Conservation (phyloP, 2,329 filamentous ascomycete species). For the Fusarium odoratissimum region DNA sequence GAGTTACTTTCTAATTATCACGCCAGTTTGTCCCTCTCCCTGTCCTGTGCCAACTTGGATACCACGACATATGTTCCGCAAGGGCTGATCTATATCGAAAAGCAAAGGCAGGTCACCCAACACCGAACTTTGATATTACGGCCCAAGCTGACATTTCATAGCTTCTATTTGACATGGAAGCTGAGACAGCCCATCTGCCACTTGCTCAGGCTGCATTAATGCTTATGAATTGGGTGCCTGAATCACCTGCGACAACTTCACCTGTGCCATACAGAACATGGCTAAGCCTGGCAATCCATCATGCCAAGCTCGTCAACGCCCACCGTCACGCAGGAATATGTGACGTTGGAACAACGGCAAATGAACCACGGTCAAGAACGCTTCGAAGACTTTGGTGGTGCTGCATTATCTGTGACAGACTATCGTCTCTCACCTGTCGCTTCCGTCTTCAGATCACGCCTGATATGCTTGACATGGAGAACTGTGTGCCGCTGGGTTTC, state of each 20-base stretch:
- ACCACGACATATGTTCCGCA: not conserved
- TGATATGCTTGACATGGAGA: not conserved
- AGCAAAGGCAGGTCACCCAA: not conserved
- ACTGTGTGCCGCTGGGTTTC: not conserved
- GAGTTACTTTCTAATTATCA: not conserved
- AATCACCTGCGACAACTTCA: not conserved
- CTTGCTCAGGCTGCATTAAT: not conserved
- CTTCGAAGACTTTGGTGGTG: slow-evolving; percentile 1
- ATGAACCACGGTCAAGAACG: not conserved
- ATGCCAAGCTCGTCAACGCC: not conserved
- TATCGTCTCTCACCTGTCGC: not conserved
- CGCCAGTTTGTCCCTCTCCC: not conserved
- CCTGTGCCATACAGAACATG: not conserved
- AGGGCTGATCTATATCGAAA: not conserved
- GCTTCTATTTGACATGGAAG: not conserved
- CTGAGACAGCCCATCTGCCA: not conserved
- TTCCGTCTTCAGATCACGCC: not conserved
- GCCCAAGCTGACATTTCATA: not conserved
- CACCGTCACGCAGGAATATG: not conserved
- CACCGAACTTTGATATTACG: rapidly evolving
- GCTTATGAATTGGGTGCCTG: not conserved
- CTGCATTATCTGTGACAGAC: not conserved
- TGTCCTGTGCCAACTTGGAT: not conserved
- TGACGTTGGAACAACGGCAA: not conserved
- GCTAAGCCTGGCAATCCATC: not conserved